Conservation (phyloP, 75 land plant genomes). For the Azolla pinnata region DNA sequence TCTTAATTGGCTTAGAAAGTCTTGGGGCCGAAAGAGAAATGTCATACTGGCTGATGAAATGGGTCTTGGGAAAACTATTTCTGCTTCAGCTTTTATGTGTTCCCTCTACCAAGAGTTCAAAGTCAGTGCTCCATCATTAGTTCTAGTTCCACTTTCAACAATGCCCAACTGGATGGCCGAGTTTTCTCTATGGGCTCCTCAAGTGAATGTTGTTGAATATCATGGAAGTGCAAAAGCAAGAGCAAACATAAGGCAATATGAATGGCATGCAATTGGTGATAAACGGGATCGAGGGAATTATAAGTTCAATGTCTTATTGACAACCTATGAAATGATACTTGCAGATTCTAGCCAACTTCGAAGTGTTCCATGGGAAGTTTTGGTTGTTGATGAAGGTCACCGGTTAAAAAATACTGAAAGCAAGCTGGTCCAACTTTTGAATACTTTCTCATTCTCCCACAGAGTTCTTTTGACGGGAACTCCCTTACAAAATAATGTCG, state of each 20-base stretch:
- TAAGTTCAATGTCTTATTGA: conserved; percentile 85
- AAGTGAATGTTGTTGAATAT: conserved; percentile 86
- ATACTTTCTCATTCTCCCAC: conserved; percentile 69
- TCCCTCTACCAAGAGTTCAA: conserved; percentile 70
- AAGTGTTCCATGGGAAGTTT: conserved; percentile 87
- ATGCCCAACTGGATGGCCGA: conserved; percentile 96
- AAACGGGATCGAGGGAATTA: conserved; percentile 23
- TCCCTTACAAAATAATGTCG: conserved; percentile 83
- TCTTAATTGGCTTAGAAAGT: conserved; percentile 82
- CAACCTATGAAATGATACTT: conserved; percentile 90
- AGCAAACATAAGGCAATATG: conserved; percentile 74
- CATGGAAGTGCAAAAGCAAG: conserved; percentile 92
- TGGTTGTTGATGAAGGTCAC: conserved; percentile 94
- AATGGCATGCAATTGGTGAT: conserved; percentile 70
- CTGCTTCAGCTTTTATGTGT: conserved; percentile 83
- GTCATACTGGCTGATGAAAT: conserved; percentile 97
- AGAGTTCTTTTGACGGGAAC: conserved; percentile 88
- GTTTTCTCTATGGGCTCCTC: conserved; percentile 82
- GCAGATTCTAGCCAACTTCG: conserved; percentile 68
- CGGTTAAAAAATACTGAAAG: conserved; percentile 77
- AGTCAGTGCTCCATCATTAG: conserved; percentile 70
- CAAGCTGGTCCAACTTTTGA: conserved; percentile 75
- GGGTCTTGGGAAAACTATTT: conserved; percentile 96
- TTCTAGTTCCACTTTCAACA: conserved; percentile 84
- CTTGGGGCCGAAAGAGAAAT: conserved; percentile 83